phyloP scores from a whole-genome alignment of 2,329 filamentous ascomycete species.

The Cucurbitaria berberidis region DNA sequence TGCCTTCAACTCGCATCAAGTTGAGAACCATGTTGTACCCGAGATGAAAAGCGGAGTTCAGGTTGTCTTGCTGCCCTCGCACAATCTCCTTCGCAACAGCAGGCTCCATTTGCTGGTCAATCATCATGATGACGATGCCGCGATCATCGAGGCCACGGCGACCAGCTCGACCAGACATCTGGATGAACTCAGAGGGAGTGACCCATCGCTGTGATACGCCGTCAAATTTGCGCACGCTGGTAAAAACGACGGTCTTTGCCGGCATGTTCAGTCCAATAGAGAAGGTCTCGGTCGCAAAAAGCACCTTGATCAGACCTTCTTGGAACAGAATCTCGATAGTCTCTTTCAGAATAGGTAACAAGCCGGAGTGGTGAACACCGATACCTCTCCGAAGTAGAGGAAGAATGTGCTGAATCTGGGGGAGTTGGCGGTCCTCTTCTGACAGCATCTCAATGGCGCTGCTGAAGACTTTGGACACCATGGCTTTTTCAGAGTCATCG shows the following conservation, averaged over 20 bases:
- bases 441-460: slow-evolving; percentile 92
- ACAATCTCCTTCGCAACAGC: slow-evolving; percentile 94
- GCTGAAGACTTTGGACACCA: slow-evolving; percentile 92
- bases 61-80: slow-evolving; percentile 92
- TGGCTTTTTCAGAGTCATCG: slow-evolving; percentile 90
- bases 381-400: slow-evolving; percentile 90
- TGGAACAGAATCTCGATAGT: slow-evolving; percentile 99
- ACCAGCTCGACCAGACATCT: slow-evolving; percentile 97
- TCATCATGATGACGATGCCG: slow-evolving; percentile 99
- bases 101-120: slow-evolving; percentile 94
- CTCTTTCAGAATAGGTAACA: slow-evolving; percentile 95
- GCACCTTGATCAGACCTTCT: slow-evolving; percentile 94
- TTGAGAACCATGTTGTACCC: slow-evolving; percentile 99
- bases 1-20: slow-evolving; percentile 95
- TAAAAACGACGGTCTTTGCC: slow-evolving; percentile 99
- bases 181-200: slow-evolving; percentile 94
- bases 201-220: slow-evolving; percentile 80
- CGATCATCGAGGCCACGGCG: slow-evolving; percentile 96
- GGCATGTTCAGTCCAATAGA: slow-evolving; percentile 99
- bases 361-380: slow-evolving; percentile 94
- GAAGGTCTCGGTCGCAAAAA: slow-evolving; percentile 98
- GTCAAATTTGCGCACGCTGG: slow-evolving; percentile 93
- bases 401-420: slow-evolving; percentile 89
- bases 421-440: slow-evolving; percentile 85
- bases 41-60: slow-evolving; percentile 96